Evolutionary conservation across 805 yeast genomes (phyloP).

Genomic region (Komagataella ulmi): DNA sequence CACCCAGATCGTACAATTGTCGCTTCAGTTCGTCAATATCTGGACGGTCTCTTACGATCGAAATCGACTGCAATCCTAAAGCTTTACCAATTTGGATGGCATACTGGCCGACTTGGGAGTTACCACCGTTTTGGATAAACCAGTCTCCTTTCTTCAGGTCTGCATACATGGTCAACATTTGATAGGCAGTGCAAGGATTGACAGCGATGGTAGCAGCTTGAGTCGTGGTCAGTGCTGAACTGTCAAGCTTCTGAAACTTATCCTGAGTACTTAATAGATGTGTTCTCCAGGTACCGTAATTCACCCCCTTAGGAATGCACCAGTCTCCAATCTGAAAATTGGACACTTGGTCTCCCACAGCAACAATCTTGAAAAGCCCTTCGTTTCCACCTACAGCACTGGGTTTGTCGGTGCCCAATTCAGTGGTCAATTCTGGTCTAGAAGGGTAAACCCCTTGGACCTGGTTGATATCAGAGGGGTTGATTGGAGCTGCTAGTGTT

Average conservation of each 20-base stretch:
- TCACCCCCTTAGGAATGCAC: constrained; percentile 67
- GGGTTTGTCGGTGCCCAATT: constrained; percentile 47
- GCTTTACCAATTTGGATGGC: constrained; percentile 79
- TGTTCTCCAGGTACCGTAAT: constrained; percentile 91
- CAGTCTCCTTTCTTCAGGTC: constrained; percentile 62
- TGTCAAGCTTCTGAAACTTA: constrained; percentile 46
- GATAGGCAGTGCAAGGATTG: constrained; percentile 87
- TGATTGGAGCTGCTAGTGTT: constrained; percentile 71
- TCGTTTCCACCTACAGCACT: constrained; percentile 89
- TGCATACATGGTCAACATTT: constrained; percentile 64
- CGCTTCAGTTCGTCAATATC: constrained; percentile 45
- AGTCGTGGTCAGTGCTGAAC: constrained; percentile 31
- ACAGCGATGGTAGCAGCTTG: constrained; percentile 87
- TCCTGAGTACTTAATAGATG: constrained; percentile 43
- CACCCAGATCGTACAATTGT: constrained; percentile 58
- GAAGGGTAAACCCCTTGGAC: constrained; percentile 80
- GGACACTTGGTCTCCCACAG: constrained; percentile 42
- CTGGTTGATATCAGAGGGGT: constrained; percentile 85
- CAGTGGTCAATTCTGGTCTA: constrained; percentile 43
- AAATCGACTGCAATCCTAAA: constrained; percentile 70
- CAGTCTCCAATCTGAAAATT: constrained; percentile 62
- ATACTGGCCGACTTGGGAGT: constrained; percentile 85
- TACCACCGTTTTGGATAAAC: constrained; percentile 95
- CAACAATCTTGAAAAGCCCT: constrained; percentile 79
- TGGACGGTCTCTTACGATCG: constrained; percentile 79